These are phyloP conservation scores for Daedalea quercina DNA, from an alignment of 768 basidiomycete genomes.

Conservation along the genomic window DNA sequence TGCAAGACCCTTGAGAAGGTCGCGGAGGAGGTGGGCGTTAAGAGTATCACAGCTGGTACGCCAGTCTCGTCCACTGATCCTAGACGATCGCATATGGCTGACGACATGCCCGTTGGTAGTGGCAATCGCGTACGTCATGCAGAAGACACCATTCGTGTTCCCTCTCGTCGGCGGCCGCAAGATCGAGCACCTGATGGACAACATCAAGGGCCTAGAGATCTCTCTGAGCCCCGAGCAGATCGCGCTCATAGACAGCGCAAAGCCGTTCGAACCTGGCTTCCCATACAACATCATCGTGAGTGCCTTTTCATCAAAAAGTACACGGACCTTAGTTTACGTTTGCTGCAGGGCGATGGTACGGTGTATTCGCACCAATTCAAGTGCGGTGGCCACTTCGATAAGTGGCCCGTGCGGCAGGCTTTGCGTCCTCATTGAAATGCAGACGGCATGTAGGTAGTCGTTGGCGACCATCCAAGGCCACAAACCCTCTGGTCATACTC, in stretches of 20 bases:
- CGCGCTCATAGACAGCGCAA: conserved; percentile 33
- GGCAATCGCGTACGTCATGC: conserved; percentile 48
- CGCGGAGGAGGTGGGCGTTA: conserved; percentile 41
- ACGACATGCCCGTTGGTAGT: conserved; percentile 22
- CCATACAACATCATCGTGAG: conserved; percentile 27
- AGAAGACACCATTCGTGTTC: conserved; percentile 47
- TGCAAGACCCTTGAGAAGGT: conserved; percentile 42
- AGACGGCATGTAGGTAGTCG: no score
- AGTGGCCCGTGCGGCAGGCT: conserved; percentile 19
- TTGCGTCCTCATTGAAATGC: no score
- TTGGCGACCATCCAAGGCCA: no score
- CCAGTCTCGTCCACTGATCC: conserved; percentile 3
- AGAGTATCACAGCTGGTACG: conserved; percentile 40
- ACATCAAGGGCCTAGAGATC: conserved; percentile 45
- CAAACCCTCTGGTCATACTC: no score
- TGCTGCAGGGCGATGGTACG: conserved; percentile 16
- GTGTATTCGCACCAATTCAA: conserved; percentile 7
- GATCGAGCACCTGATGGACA: conserved; percentile 42
- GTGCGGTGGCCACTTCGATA: conserved; percentile 19
- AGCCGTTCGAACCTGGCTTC: conserved; percentile 44
- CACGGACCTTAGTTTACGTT: neutral
- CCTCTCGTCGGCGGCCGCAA: conserved; percentile 47
- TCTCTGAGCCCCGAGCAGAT: conserved; percentile 39
- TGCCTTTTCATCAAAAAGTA: neutral
- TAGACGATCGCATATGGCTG: neutral